phyloP scores from a whole-genome alignment of 2,329 filamentous ascomycete species.

The Paraphaeosphaeria minitans region DNA sequence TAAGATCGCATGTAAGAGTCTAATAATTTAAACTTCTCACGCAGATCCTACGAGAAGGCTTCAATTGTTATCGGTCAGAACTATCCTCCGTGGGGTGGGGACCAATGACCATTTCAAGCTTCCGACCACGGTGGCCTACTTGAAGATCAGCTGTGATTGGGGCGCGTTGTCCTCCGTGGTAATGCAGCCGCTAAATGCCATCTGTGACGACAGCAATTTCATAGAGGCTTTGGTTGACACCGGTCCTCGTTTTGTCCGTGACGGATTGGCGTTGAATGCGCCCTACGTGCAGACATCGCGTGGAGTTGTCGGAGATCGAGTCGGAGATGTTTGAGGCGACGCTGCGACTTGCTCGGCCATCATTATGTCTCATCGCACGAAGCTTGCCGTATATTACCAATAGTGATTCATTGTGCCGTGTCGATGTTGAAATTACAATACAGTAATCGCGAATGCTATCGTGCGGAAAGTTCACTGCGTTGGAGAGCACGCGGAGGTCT shows the following conservation, averaged over 20 bases:
- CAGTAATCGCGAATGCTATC: neutral
- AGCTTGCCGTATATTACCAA: neutral
- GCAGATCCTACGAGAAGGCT: no score
- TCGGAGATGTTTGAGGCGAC: neutral
- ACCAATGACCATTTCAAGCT: no score
- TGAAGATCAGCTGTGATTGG: neutral
- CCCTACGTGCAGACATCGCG: neutral
- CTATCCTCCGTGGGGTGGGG: no score
- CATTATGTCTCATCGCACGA: neutral
- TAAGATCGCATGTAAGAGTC: neutral
- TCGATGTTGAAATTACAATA: neutral
- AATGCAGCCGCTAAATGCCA: no score
- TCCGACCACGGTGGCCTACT: neutral
- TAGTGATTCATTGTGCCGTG: neutral
- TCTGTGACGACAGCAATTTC: no score
- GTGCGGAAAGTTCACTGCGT: neutral
- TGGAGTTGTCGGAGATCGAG: neutral
- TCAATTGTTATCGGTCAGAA: no score
- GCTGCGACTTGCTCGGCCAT: neutral
- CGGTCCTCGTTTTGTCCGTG: no score
- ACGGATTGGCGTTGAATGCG: neutral
- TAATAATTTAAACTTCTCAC: neutral
- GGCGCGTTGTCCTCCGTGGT: neutral
- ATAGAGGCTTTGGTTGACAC: no score
- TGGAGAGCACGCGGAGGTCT: conserved; percentile 1